Evolutionary conservation across 2,329 filamentous ascomycete genomes (phyloP), one percentile per base, ranked within the genome.

Genomic region (Paraphoma chrysanthemicola): DNA sequence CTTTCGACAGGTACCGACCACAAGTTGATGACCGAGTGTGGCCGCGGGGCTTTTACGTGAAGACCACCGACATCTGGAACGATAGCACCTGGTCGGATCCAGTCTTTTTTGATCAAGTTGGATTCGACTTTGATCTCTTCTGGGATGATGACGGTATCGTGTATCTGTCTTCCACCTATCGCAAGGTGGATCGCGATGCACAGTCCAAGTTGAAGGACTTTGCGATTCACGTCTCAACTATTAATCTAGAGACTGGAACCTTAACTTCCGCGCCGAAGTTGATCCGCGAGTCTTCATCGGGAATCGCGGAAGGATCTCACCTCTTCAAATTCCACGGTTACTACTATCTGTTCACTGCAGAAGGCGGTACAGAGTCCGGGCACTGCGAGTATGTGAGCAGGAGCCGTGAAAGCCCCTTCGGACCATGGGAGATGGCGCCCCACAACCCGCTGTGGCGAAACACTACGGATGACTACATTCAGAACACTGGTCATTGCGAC

Each of bases 81-180:
- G 53, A 62, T 6, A 50, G 53, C 3, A 56, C 38, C 6, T 71
- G 68, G 68, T 64, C 60, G 6, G 66, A 68, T 4, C 67, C 68
- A 5, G 56, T 70, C 7, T 66, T 62, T 33, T 71, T 67, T 43
- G 67, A 69, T 30, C 60, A 67, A 23, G 48, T 61, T 9, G 67
- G 67, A 0, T 68, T 70, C 44, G 67, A 70, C 17, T 61, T 67
- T 16, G 66, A 69, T 48, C 36, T 71, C 0, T 84, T 86, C 63
- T 87, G 84, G 82, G 82, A 86, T 42, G 78, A 80, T 0, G 80
- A 86, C 48, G 85, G 83, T 0, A 81, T 78, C 49, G 74, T 80
- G 0, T 87, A 86, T 52, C 49, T 67, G 4, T 62, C 58, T 4
- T 66, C 70, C 0, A 67, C 62, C 0, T 57, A 63, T 14, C 43